Evolutionary conservation across 2,329 filamentous ascomycete genomes (phyloP), one percentile per base, ranked within the genome.

Genomic region (Drechslerella dactyloides): DNA sequence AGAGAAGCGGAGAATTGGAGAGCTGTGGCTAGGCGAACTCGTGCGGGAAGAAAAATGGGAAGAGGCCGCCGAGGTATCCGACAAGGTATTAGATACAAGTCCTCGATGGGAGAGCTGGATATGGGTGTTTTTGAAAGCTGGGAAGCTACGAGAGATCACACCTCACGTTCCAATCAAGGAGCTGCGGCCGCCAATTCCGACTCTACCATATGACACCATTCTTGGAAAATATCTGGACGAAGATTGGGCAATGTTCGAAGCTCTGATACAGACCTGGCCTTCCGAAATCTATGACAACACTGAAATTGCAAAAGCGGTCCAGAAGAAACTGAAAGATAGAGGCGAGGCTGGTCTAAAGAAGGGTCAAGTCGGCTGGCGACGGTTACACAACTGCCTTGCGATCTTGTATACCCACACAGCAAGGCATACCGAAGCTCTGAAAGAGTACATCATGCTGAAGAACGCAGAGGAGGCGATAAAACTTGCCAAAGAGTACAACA

Each of bases 51-150:
- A 86, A 7, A 84, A 93, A 73, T 99, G 94, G 94, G 78, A 79
- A 7, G 82, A 85, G 65, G 94, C 94, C 4, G 93, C 91, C 0
- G 84, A 89, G 76, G 84, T 96, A 2, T 93, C 92, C 68, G 90
- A 89, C 13, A 91, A 89, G 77, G 93, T 97, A 0, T 83, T 99
- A 0, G 87, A 87, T 48, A 91, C 89, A 0, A 87, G 91, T 0
- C 84, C 89, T 53, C 84, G 89, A 75, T 99, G 94, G 94, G 93
- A 97, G 80, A 91, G 96, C 76, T 97, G 93, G 92, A 89, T 96
- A 3, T 96, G 90, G 86, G 89, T 86, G 0, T 99, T 99, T 80
- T 91, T 92, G 6, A 89, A 91, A 44, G 89, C 90, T 1, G 85
- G 90, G 74, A 91, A 88, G 77, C 91, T 96, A 76, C 91, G 97